Base-by-base conservation (phyloP, 768 basidiomycete species). In the Xerocomellus amylosporus region DNA sequence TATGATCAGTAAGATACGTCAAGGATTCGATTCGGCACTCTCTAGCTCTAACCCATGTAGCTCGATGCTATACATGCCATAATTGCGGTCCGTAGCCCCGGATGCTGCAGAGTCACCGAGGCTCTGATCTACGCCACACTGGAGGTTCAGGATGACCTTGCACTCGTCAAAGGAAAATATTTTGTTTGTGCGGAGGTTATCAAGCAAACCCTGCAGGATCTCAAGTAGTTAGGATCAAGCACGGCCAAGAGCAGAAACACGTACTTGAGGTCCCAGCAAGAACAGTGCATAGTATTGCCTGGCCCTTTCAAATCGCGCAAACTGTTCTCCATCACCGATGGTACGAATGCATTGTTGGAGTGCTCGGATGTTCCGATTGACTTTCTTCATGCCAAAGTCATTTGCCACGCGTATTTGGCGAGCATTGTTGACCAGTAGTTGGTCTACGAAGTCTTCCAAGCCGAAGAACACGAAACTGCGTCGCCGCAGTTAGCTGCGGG, bases 101-200 rank as follows among this genome's bases (percentile, higher is more conserved):
- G 77, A 70, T 19, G 70, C 75, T 19, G 74, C 80, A 20, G 74
- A 73, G 34, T 83, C 81, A 19, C 77, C 79, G 13, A 75, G 72
- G n/a, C 70, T 74, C 54, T 79, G 84, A 64, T 91, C 84, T 34
- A 93, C 83, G 15, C 90, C 90, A 65, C 93, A 96, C 62, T 93
- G 92, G 36, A 98, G 78, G 62, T 85, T 88, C 45, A 98, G 79
- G 79, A 98, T 93, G 8, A 83, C 81, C 68, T 93, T 90, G 71
- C 96, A 98, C 65, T 98, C 91, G 60, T 96, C 94, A 60, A 97
- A 96, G 5, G 79, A 82, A 74, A 92, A 98, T 37, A 71, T 71
- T 57, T 81, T 83, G 58, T 79, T 77, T 45, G 75, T 60, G 26
- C 86, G 83, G 50, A 93, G 83, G 12, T 78, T 72, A 28, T 89